phyloP scores from a whole-genome alignment of 306 rosid species.

The Amphicarpaea edgeworthii region DNA sequence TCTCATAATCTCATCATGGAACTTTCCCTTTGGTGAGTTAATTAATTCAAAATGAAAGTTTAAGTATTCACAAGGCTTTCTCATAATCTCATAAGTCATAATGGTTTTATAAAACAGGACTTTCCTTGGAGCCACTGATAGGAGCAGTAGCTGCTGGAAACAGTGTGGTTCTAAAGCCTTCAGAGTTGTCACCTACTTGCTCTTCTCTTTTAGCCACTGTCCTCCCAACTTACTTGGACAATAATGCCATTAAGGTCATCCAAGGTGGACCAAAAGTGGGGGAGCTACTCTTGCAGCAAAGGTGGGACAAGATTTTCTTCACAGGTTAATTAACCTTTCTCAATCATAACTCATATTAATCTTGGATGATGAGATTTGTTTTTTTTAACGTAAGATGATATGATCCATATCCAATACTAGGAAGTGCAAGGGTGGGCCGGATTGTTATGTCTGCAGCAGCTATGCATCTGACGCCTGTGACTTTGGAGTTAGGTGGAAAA shows the following conservation, averaged over 20 bases:
- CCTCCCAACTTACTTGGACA: conserved; percentile 61
- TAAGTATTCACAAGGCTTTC: neutral
- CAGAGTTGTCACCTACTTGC: conserved; percentile 68
- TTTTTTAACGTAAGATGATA: neutral
- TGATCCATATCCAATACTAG: conserved; percentile 41
- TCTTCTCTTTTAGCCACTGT: conserved; percentile 60
- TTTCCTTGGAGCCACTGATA: conserved; percentile 79
- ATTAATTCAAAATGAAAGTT: neutral
- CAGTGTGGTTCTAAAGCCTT: conserved; percentile 66
- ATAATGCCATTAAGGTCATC: conserved; percentile 59
- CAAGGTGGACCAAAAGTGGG: conserved; percentile 68
- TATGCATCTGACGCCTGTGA: conserved; percentile 73
- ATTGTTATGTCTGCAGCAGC: conserved; percentile 76
- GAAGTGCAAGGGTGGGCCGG: conserved; percentile 64
- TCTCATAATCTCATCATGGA: conserved; percentile 78
- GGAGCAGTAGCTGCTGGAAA: conserved; percentile 94
- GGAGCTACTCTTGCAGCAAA: conserved; percentile 57
- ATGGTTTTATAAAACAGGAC: conserved; percentile 54
- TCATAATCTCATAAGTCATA: too few relatives aligned
- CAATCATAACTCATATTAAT: neutral
- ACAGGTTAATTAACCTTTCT: conserved; percentile 58
- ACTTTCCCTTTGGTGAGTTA: conserved; percentile 79
- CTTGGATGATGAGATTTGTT: neutral
- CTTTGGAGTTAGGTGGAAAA: conserved; percentile 82
- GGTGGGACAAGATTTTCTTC: conserved; percentile 82